Evolutionary conservation across 192 early-diverging fungal genomes (phyloP), one percentile per base, ranked within the genome.

Genomic region (Dissophora globulifera): DNA sequence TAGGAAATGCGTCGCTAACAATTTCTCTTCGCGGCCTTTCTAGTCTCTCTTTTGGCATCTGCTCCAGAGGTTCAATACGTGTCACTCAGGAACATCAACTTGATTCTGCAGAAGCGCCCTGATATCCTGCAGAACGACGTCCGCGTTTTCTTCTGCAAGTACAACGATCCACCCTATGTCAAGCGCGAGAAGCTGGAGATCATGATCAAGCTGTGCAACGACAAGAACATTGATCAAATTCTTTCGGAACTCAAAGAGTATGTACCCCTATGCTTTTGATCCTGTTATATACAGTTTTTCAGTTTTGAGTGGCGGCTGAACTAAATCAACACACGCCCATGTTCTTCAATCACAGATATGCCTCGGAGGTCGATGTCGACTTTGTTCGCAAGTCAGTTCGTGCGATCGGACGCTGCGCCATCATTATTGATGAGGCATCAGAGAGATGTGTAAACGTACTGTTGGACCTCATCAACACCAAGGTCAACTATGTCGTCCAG

Each of bases 101-200:
- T 99, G 20, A 96, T 99, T 50, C 81, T 98, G 50, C 97, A 99
- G 81, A 90, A 87, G 76, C 89, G 92, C 22, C 87, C 93, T 16
- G 92, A 93, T 56, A 86, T 98, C 57, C 82, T 99, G 43, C 88
- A 80, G 55, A 93, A 96, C 66, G 96, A 99, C 62, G 95, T 97
- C 48, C 87, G 95, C 29, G 96, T 98, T 20, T 99, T 99, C 79
- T 99, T 97, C 76, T 96, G 93, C 82, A 96, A 96, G 78, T 99
- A 96, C 85, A 98, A 99, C 80, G 97, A 99, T 82, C 95, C 97
- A 26, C 92, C 92, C 22, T 99, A 97, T 62, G 95, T 99, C 65
- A 99, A 99, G 79, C 83, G 92, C 33, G 96, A 98, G 58, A 99
- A 99, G 66, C 84, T 99, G 31, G 93, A 95, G 51, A 92, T 99